Conservation (phyloP, 352 stramenopile genomes). For the Phytophthora pseudosyringae region DNA sequence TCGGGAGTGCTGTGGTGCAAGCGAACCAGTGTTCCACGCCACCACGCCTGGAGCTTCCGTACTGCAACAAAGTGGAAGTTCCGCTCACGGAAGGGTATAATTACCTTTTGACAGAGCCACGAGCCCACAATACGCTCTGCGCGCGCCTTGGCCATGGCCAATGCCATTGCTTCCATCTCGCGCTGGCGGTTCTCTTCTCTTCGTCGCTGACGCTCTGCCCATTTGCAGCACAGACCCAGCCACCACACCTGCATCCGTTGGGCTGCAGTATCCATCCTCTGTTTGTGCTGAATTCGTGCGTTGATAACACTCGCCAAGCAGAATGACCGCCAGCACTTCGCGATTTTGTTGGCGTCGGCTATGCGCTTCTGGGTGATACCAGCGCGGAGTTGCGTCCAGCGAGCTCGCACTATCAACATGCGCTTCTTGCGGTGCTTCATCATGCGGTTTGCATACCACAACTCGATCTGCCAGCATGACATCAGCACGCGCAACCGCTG, state of each 20-base stretch:
- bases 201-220: conserved; percentile 32
- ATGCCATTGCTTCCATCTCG: conserved; percentile 33
- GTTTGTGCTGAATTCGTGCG: conserved; percentile 31
- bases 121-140: conserved; percentile 29
- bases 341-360: conserved; percentile 35
- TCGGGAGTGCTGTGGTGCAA: conserved; percentile 47
- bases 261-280: conserved; percentile 19
- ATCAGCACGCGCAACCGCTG: conserved; percentile 42
- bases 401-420: conserved; percentile 30
- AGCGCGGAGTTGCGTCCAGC: conserved; percentile 44
- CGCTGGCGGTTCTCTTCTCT: conserved; percentile 34
- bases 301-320: conserved; percentile 33
- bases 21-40: conserved; percentile 68
- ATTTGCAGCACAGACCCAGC: conserved; percentile 45
- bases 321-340: conserved; percentile 40
- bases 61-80: conserved; percentile 34
- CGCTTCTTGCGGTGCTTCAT: conserved; percentile 33
- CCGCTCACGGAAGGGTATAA: conserved; percentile 35
- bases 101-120: conserved; percentile 38
- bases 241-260: conserved; percentile 53
- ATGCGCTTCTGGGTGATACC: conserved; percentile 37
- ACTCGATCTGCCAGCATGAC: conserved; percentile 62
- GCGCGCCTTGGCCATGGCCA: conserved; percentile 30
- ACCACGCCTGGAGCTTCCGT: conserved; percentile 68
- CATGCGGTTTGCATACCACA: conserved; percentile 46